A percentile compares a stretch with the other conserved stretches of the same genome.
Conservation (phyloP, 129 eudicot genomes). For the Pulicaria dysenterica region DNA sequence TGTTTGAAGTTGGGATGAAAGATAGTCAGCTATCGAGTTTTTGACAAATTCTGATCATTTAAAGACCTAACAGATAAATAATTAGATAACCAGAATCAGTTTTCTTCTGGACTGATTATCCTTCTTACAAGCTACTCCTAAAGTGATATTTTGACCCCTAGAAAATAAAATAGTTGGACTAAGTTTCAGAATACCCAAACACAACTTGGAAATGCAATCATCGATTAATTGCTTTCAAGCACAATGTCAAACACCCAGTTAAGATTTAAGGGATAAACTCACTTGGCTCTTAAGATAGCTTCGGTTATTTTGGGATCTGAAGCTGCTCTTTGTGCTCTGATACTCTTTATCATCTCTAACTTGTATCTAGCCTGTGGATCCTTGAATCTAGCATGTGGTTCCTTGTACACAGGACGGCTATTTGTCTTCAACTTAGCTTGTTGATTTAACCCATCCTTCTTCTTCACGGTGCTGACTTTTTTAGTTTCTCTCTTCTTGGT, state of each 20-base stretch:
- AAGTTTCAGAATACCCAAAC: not conserved
- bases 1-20: not conserved
- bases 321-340: constrained; percentile 82
- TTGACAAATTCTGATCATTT: not conserved
- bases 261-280: constrained; percentile 35
- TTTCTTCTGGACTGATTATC: not conserved
- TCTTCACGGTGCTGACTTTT: constrained; percentile 38
- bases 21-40: not conserved
- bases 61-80: not conserved
- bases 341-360: constrained; percentile 82
- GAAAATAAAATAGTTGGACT: not conserved
- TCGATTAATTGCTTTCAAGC: not conserved
- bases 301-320: constrained; percentile 54
- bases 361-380: constrained; percentile 85
- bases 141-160: not conserved
- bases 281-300: constrained; percentile 85
- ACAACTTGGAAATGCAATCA: not conserved
- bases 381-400: constrained; percentile 65
- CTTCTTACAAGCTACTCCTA: not conserved
- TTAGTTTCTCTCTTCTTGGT: constrained; percentile 41
- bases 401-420: constrained; percentile 44
- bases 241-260: not conserved
- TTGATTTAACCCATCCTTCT: constrained; percentile 26
- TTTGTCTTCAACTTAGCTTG: constrained; percentile 41
- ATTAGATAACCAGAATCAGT: not conserved